These are phyloP conservation scores for Mytilinidion resinicola DNA, from an alignment of 495 filamentous ascomycete species.

Conservation along the genomic window DNA sequence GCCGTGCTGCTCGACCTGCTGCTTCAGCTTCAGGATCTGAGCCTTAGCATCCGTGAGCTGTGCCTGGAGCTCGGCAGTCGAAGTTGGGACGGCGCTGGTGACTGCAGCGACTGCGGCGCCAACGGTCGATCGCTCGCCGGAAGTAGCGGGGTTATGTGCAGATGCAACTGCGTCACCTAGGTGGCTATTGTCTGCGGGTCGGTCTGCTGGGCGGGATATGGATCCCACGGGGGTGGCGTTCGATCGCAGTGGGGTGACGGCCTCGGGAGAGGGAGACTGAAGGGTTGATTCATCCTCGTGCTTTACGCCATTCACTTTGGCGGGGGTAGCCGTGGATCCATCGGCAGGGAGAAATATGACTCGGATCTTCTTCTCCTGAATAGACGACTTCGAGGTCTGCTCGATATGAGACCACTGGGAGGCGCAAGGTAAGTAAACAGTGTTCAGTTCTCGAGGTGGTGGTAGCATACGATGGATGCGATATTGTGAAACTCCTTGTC, in stretches of 20 bases:
- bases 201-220: slow-evolving; percentile 29
- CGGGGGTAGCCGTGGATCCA: slow-evolving; percentile 36
- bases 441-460: neutral
- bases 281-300: slow-evolving; percentile 24
- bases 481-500: slow-evolving; percentile 78
- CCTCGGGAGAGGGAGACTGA: slow-evolving; percentile 31
- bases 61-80: slow-evolving; percentile 58
- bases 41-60: slow-evolving; percentile 72
- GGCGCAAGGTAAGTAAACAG: slow-evolving; percentile 27
- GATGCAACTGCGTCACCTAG: slow-evolving; percentile 30
- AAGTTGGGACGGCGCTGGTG: slow-evolving; percentile 42
- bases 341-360: slow-evolving; percentile 71
- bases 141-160: slow-evolving; percentile 22
- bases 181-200: slow-evolving; percentile 28
- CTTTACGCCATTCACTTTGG: slow-evolving; percentile 47
- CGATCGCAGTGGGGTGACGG: slow-evolving; percentile 34
- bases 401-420: slow-evolving; percentile 71
- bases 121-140: slow-evolving; percentile 28
- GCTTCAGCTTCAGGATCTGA: slow-evolving; percentile 61
- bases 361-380: slow-evolving; percentile 95
- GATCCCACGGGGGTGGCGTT: slow-evolving; percentile 22
- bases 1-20: slow-evolving; percentile 57
- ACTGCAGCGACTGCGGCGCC: slow-evolving; percentile 41
- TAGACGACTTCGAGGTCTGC: slow-evolving; percentile 63
- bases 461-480: slow-evolving; percentile 62